These are phyloP conservation scores for Sindora glabra DNA, from an alignment of 306 rosid species.

Conservation along the genomic window DNA sequence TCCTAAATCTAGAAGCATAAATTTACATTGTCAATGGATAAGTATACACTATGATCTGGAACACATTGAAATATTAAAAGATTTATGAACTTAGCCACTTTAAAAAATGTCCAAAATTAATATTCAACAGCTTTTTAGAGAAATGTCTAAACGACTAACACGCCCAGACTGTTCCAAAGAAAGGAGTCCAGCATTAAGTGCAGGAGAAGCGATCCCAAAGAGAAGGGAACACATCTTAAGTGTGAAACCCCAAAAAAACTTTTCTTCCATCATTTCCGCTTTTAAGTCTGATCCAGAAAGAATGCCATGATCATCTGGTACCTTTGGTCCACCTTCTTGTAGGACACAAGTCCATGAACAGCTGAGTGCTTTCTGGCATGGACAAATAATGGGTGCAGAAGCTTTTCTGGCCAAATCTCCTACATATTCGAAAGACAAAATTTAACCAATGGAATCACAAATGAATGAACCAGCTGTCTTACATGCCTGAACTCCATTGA, in stretches of 20 bases:
- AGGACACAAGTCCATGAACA: conserved; percentile 82
- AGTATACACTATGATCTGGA: too few species aligned
- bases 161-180: conserved; percentile 89
- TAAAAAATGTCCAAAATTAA: too few species aligned
- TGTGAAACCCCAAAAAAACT: conserved; percentile 75
- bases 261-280: conserved; percentile 94
- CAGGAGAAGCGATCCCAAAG: conserved; percentile 65
- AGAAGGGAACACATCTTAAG: conserved; percentile 78
- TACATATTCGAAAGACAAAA: conserved; percentile 71
- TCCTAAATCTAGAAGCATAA: too few species aligned
- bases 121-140: conserved; percentile 69
- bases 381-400: conserved; percentile 66
- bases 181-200: conserved; percentile 67
- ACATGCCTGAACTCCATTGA: conserved; percentile 97
- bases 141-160: conserved; percentile 48
- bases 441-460: conserved; percentile 74
- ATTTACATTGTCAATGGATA: too few species aligned
- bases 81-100: too few species aligned
- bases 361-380: conserved; percentile 67
- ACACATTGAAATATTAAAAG: too few species aligned
- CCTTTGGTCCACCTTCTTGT: conserved; percentile 83
- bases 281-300: conserved; percentile 73
- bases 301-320: conserved; percentile 71
- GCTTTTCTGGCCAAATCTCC: conserved; percentile 88
- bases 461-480: conserved; percentile 80